Evolutionary conservation across 371 early-diverging fungal genomes (phyloP).

Genomic region (Encephalitozoon romaleae): DNA sequence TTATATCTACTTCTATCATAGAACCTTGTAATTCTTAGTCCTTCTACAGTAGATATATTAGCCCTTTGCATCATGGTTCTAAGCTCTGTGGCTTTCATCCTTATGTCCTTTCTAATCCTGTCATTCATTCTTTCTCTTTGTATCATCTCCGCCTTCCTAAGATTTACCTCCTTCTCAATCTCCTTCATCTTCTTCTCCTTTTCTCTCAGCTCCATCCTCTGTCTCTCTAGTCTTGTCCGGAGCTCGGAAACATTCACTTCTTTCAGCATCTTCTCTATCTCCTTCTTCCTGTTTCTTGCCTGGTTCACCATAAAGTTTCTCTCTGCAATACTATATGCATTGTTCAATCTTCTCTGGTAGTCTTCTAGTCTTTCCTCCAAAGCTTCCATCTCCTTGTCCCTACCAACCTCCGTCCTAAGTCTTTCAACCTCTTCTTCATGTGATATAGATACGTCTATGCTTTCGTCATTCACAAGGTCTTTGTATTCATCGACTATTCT

Average conservation of each 20-base stretch:
- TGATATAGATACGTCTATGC: neutral
- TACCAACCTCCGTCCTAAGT: neutral
- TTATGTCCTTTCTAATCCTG: neutral
- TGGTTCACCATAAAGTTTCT: neutral
- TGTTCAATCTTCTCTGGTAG: constrained; percentile 4
- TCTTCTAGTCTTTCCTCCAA: neutral
- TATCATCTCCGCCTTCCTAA: neutral
- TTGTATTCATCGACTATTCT: neutral
- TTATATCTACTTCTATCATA: no score
- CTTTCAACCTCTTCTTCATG: neutral
- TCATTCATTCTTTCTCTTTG: neutral
- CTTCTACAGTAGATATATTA: neutral
- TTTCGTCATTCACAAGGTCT: neutral
- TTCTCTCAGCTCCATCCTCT: neutral
- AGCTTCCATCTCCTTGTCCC: constrained; percentile 2
- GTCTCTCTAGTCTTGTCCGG: neutral
- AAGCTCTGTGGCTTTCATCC: neutral
- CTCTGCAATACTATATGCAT: constrained; percentile 14
- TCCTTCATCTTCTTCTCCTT: neutral
- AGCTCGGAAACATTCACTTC: neutral
- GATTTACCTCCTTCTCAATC: neutral
- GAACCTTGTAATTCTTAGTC: neutral
- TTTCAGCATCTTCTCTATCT: constrained; percentile 8
- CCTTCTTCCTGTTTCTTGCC: neutral
- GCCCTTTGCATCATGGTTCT: neutral